Evolutionary conservation across 2,329 filamentous ascomycete genomes (phyloP).

Genomic region (Fusarium xylarioides): DNA sequence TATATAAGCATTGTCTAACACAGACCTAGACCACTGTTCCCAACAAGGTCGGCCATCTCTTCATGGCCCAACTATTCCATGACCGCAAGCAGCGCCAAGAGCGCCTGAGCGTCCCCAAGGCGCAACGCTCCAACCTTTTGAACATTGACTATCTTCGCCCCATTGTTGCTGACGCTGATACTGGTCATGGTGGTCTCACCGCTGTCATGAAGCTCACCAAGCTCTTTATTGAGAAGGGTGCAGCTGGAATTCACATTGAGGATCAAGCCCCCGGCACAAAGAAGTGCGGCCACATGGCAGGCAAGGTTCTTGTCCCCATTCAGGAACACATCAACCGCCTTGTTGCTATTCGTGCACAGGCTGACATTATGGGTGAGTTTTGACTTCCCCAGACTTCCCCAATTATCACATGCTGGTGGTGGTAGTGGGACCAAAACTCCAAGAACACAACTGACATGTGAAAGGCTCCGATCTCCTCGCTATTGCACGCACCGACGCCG

Average conservation of each 20-base stretch:
- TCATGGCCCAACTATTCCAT: conserved; percentile 99
- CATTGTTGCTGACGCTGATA: conserved; percentile 96
- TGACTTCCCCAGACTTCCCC: conserved; percentile 1
- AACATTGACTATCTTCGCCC: conserved; percentile 95
- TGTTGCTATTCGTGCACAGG: conserved; percentile 95
- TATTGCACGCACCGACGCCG: conserved; percentile 94
- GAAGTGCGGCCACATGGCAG: conserved; percentile 99
- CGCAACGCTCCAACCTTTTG: conserved; percentile 74
- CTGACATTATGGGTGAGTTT: conserved; percentile 90
- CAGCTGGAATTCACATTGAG: conserved; percentile 97
- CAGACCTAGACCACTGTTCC: conserved; percentile 88
- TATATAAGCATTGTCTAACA: conserved; percentile 5
- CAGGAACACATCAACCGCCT: conserved; percentile 98
- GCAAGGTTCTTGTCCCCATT: conserved; percentile 96
- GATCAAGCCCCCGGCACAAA: conserved; percentile 98
- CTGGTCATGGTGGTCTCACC: conserved; percentile 95
- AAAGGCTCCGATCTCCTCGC: conserved; percentile 84
- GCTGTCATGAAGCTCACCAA: conserved; percentile 99
- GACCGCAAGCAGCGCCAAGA: conserved; percentile 99
- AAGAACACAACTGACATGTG: conserved; percentile 32
- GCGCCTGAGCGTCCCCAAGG: conserved; percentile 79
- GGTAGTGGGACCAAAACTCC: neutral
- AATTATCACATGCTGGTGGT: conserved; percentile 25
- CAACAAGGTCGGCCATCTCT: conserved; percentile 97
- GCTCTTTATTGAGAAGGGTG: conserved; percentile 95